These are phyloP conservation scores for Suaeda aralocaspica DNA, from an alignment of 148 eudicot species.

Conservation along the genomic window DNA sequence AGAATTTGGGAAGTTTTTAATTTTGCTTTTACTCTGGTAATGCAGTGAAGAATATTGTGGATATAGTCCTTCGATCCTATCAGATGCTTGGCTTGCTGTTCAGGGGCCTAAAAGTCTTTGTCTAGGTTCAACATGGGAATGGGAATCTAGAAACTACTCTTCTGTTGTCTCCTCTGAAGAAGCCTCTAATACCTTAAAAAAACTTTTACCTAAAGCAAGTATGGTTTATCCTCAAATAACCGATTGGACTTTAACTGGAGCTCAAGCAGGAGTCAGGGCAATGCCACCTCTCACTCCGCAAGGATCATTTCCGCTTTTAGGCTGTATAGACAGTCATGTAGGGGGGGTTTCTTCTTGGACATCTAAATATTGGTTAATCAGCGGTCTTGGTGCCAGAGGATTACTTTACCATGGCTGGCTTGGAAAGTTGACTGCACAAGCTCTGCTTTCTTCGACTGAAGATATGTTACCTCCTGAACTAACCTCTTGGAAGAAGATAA, in stretches of 20 bases:
- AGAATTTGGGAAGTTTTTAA: background rate
- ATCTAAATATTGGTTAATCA: constrained; percentile 74
- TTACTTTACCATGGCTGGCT: constrained; percentile 85
- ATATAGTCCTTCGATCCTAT: constrained; percentile 72
- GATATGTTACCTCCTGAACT: constrained; percentile 62
- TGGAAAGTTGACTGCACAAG: constrained; percentile 73
- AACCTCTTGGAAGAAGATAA: constrained; percentile 59
- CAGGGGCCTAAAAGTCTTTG: constrained; percentile 56
- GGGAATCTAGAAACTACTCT: constrained; percentile 75
- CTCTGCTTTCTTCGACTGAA: constrained; percentile 66
- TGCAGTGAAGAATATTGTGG: constrained; percentile 60
- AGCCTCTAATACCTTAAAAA: constrained; percentile 59
- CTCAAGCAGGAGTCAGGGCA: constrained; percentile 82
- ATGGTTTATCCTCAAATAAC: constrained; percentile 57
- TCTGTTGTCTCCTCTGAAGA: constrained; percentile 55
- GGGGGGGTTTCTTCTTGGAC: constrained; percentile 14
- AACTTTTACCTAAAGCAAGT: constrained; percentile 77
- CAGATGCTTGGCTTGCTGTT: constrained; percentile 91
- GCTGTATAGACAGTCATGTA: constrained; percentile 58
- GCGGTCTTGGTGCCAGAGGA: constrained; percentile 93
- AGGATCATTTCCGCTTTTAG: constrained; percentile 84
- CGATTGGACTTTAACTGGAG: constrained; percentile 57
- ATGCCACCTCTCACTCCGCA: constrained; percentile 83
- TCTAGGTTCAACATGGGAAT: constrained; percentile 97
- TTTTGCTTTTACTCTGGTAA: background rate